Percentiles rank a stretch among this genome's conserved stretches.
Conservation (phyloP, 1,139 yeast genomes). For the Yamadazyma taylorii region DNA sequence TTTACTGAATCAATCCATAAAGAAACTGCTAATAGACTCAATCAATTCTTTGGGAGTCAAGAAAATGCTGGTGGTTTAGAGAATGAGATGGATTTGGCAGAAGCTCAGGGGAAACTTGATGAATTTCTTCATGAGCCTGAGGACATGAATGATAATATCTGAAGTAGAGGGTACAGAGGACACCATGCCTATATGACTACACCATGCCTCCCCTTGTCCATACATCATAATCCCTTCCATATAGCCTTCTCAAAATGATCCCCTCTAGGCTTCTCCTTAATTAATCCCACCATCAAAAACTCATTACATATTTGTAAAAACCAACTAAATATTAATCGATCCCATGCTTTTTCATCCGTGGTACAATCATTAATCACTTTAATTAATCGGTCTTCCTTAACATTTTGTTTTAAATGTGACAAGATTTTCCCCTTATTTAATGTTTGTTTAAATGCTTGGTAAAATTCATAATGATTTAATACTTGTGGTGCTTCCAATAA, state of each 20-base stretch:
- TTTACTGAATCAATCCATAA: conserved; percentile 9
- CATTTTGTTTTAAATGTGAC: conserved; percentile 22
- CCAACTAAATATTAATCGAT: conserved; percentile 39
- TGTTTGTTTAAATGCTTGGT: conserved; percentile 63
- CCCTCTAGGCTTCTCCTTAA: conserved; percentile 45
- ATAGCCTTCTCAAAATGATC: conserved; percentile 46
- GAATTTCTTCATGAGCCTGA: conserved; percentile 1
- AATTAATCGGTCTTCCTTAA: conserved; percentile 9
- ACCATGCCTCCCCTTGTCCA: too few relatives aligned
- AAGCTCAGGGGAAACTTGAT: neutral
- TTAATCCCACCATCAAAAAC: conserved; percentile 38
- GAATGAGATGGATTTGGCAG: neutral
- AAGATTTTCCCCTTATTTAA: conserved; percentile 42
- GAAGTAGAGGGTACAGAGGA: neutral
- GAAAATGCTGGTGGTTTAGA: neutral
- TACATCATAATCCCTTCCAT: conserved; percentile 38
- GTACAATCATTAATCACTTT: conserved; percentile 4
- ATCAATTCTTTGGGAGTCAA: neutral
- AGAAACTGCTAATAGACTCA: neutral
- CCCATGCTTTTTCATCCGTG: conserved; percentile 43
- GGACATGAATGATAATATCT: neutral
- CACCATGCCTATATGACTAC: too few relatives aligned
- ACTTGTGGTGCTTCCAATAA: conserved; percentile 79
- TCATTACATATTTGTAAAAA: conserved; percentile 45
- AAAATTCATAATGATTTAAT: conserved; percentile 78